Conservation (phyloP, 148 eudicot genomes). For the Amaranthus hypochondriacus region DNA sequence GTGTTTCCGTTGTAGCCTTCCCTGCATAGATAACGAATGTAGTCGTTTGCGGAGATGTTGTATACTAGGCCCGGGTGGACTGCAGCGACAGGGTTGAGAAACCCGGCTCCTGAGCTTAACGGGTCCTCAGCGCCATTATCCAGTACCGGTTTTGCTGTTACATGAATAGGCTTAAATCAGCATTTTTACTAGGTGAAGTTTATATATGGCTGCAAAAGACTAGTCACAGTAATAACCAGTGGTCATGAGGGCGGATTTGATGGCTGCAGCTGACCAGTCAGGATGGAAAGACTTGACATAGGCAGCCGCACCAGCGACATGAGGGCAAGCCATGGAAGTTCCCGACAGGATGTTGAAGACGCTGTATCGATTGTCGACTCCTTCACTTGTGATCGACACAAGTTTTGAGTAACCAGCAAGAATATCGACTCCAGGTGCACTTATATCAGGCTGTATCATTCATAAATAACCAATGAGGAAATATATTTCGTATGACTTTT, state of each 20-base stretch:
- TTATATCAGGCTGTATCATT: slow-evolving; percentile 63
- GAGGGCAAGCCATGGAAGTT: slow-evolving; percentile 89
- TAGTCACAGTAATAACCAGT: slow-evolving; percentile 38
- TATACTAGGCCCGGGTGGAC: slow-evolving; percentile 66
- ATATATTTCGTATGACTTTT: not conserved
- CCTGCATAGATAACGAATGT: slow-evolving; percentile 57
- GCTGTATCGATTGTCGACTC: slow-evolving; percentile 33
- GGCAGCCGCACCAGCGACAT: slow-evolving; percentile 66
- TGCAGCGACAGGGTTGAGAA: slow-evolving; percentile 54
- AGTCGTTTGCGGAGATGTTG: slow-evolving; percentile 43
- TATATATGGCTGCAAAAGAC: too few species aligned
- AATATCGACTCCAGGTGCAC: slow-evolving; percentile 74
- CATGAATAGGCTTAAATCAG: not conserved
- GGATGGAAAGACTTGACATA: slow-evolving; percentile 80
- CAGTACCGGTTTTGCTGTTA: slow-evolving; percentile 54
- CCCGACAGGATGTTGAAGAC: slow-evolving; percentile 57
- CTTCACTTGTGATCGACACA: slow-evolving; percentile 30
- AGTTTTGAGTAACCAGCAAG: slow-evolving; percentile 59
- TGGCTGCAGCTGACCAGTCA: slow-evolving; percentile 77
- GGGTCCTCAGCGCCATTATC: slow-evolving; percentile 40
- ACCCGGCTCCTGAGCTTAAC: slow-evolving; percentile 56
- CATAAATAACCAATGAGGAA: not conserved
- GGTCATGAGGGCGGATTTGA: slow-evolving; percentile 94
- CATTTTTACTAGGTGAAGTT: not conserved
- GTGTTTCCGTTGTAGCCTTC: slow-evolving; percentile 55